Evolutionary conservation across 2,329 filamentous ascomycete species (phyloP).

Genomic region (Microdochium trichocladiopsis): DNA sequence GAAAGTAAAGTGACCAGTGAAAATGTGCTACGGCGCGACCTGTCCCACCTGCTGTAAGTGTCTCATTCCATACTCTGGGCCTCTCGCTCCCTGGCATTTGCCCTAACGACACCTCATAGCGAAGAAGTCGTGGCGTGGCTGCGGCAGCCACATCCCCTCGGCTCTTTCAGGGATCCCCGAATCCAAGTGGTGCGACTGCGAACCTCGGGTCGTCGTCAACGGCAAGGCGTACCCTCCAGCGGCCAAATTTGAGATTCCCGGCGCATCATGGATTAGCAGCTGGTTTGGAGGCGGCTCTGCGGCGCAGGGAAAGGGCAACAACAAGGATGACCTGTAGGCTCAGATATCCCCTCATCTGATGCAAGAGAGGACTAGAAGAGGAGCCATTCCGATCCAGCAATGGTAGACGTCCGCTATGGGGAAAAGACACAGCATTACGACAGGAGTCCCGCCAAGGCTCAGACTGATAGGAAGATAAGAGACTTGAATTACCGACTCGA

Average conservation of each 20-base stretch:
- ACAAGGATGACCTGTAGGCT: constrained; percentile 9
- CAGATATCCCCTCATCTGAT: neutral
- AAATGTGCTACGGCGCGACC: constrained; percentile 17
- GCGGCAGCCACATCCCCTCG: constrained; percentile 36
- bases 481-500: neutral
- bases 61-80: neutral
- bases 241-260: constrained; percentile 29
- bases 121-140: constrained; percentile 42
- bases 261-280: constrained; percentile 27
- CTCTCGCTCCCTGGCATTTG: too few species aligned
- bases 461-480: neutral
- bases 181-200: constrained; percentile 39
- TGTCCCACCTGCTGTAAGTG: constrained; percentile 12
- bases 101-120: constrained; percentile 20
- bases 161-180: constrained; percentile 36
- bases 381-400: too few species aligned
- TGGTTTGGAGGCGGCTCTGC: constrained; percentile 14
- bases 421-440: neutral
- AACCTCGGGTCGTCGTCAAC: constrained; percentile 32
- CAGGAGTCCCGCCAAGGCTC: neutral
- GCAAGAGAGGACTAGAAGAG: too few species aligned
- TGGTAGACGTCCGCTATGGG: too few species aligned
- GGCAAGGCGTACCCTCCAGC: constrained; percentile 38
- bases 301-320: constrained; percentile 2
- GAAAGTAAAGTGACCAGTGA: constrained; percentile 1